Conservation (phyloP, 2,329 filamentous ascomycete genomes). For the Pyrenochaeta sp. region DNA sequence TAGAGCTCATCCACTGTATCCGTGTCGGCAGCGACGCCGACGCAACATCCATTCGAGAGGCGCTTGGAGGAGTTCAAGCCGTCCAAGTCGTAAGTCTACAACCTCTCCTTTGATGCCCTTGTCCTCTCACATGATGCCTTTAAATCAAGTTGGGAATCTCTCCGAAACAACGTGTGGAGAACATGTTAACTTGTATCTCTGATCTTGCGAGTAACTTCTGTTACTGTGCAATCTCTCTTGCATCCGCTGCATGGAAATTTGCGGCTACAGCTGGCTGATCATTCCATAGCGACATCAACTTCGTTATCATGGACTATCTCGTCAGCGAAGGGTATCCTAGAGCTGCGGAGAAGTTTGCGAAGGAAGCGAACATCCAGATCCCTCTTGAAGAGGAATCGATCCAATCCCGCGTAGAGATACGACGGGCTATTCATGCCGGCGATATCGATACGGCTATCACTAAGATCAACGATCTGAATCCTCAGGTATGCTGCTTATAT, state of each 20-base stretch:
- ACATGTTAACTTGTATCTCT: slow-evolving; percentile 80
- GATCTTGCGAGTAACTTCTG: slow-evolving; percentile 52
- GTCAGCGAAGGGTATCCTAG: slow-evolving; percentile 94
- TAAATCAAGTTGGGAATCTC: slow-evolving; percentile 99
- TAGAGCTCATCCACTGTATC: slow-evolving; percentile 72
- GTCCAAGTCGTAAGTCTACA: slow-evolving; percentile 79
- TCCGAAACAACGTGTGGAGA: slow-evolving; percentile 97
- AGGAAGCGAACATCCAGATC: slow-evolving; percentile 85
- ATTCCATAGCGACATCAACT: slow-evolving; percentile 83
- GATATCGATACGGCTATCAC: slow-evolving; percentile 86
- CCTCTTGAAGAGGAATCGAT: slow-evolving; percentile 77
- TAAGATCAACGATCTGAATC: slow-evolving; percentile 86
- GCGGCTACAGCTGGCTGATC: slow-evolving; percentile 31
- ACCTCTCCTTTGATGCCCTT: slow-evolving; percentile 5
- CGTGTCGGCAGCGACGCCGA: slow-evolving; percentile 75
- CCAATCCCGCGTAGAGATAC: slow-evolving; percentile 79
- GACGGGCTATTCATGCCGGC: slow-evolving; percentile 83
- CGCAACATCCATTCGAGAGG: slow-evolving; percentile 77
- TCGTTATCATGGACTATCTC: slow-evolving; percentile 93
- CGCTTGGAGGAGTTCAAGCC: slow-evolving; percentile 85
- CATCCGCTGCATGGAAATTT: neutral
- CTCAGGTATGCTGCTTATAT: slow-evolving; percentile 74
- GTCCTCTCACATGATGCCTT: slow-evolving; percentile 73
- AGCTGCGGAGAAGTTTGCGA: slow-evolving; percentile 90
- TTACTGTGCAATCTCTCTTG: slow-evolving; percentile 18